Base-by-base conservation (phyloP, 345 rosid genomes). In the Excoecaria cochinchinensis region DNA sequence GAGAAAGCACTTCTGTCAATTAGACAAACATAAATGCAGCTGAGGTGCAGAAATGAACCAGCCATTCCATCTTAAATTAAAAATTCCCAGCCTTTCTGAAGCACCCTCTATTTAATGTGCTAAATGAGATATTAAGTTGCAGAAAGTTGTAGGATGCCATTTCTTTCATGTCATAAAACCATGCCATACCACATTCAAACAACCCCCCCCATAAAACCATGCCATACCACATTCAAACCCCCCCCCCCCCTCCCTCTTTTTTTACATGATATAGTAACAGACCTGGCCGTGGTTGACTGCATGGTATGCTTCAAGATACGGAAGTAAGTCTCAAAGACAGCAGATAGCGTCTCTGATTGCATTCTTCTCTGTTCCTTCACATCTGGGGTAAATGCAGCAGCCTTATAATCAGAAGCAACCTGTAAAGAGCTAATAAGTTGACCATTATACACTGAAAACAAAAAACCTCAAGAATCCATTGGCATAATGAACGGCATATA, bases 281-380 rank as follows among this genome's bases (percentile, higher is more conserved):
- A 93, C 97, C 95, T 90, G 85, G 83, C 82, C 51, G 65, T 69
- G 46, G 80, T 70, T 39, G 85, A 84, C 72, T 74, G 81, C 91
- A 87, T 83, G 25, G 97, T 79, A 70, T 93, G 90, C 85, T 84
- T 93, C 86, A 93, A 84, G 76, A 96, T 85, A 50, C 98, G 98
- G 78, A 96, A 93, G 76, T 90, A 93, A 11, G 91, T 96, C 88
- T 89, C 97, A 71, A 96, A 93, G 38, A 96, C 89, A 59, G 95
- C 91, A 83, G 97, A 83, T 53, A 96, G 95, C 61, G 88, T 82
- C 67, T 85, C 99, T 4, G 92, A 78, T 75, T 96, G 98, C 91
- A 90, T 91, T 82, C 84, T 87, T 81, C 84, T 85, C 80, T 76
- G 83, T 80, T 95, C 92, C 77, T 15, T 74, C 47, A 84, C 86